phyloP scores from a whole-genome alignment of 2,329 filamentous ascomycete genomes.

The Pseudonectria foliicola region DNA sequence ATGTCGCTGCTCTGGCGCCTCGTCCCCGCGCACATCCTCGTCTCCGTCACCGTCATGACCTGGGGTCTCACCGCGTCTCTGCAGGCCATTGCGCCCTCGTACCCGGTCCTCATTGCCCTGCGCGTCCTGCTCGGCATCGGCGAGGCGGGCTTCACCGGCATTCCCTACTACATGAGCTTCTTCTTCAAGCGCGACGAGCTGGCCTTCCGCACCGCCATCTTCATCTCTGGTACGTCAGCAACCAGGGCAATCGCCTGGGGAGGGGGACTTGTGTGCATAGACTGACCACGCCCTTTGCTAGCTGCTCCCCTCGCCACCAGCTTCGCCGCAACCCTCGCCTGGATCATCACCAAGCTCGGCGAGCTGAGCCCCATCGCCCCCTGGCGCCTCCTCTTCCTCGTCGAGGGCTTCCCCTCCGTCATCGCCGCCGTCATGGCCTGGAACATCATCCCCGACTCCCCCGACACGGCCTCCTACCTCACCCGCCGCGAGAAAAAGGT shows the following conservation, averaged over 20 bases:
- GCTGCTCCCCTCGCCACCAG: conserved; percentile 76
- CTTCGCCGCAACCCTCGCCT: conserved; percentile 70
- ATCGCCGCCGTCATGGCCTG: conserved; percentile 68
- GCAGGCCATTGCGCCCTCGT: conserved; percentile 60
- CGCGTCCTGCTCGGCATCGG: conserved; percentile 53
- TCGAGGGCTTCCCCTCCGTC: conserved; percentile 81
- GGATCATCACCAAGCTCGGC: conserved; percentile 66
- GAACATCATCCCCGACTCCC: conserved; percentile 69
- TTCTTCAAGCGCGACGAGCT: conserved; percentile 64
- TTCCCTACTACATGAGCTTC: conserved; percentile 58
- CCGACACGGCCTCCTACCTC: conserved; percentile 57
- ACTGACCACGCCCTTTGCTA: too few species aligned
- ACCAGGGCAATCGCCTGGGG: too few species aligned
- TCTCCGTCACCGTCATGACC: conserved; percentile 57
- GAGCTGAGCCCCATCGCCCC: conserved; percentile 61
- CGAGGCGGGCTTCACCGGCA: conserved; percentile 58
- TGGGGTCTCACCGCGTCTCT: conserved; percentile 77
- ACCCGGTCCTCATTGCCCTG: conserved; percentile 48
- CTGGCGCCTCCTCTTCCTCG: conserved; percentile 78
- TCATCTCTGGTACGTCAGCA: conserved; percentile 66
- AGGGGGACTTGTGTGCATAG: too few species aligned
- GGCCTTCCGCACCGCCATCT: conserved; percentile 77
- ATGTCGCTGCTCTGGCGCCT: conserved; percentile 56
- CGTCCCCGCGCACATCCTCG: conserved; percentile 53
- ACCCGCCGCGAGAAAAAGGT: conserved; percentile 59